Conservation (phyloP, 768 basidiomycete species). For the Artomyces pyxidatus region DNA sequence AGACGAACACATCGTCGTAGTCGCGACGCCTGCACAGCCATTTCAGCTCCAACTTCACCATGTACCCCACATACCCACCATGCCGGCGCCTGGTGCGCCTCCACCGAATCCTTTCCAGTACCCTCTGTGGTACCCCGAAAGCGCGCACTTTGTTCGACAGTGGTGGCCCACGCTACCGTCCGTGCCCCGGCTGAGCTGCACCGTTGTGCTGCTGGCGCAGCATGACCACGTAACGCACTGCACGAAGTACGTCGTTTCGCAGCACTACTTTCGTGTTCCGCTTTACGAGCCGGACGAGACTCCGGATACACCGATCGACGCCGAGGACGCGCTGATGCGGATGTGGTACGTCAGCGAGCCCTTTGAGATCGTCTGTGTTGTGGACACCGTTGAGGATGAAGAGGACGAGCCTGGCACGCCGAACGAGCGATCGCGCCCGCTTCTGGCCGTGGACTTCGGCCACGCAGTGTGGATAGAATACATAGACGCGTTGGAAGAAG, state of each 20-base stretch:
- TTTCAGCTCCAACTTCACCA: not conserved
- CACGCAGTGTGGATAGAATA: conserved; percentile 82
- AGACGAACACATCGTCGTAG: not conserved
- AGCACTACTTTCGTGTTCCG: conserved; percentile 71
- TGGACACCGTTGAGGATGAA: conserved; percentile 34
- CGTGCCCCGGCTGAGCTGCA: conserved; percentile 62
- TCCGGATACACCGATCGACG: conserved; percentile 10
- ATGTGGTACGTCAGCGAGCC: conserved; percentile 66
- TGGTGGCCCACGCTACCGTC: conserved; percentile 69
- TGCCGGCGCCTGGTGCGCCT: not conserved
- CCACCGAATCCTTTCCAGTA: conserved; percentile 53
- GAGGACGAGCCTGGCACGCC: conserved; percentile 30
- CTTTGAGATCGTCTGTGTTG: conserved; percentile 64
- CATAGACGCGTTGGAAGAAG: conserved; percentile 24
- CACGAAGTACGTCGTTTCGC: conserved; percentile 57
- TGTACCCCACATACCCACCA: not conserved
- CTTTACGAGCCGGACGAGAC: conserved; percentile 23
- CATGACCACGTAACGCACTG: conserved; percentile 54
- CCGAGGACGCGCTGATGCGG: conserved; percentile 51
- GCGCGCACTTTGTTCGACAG: conserved; percentile 70
- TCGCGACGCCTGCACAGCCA: not conserved
- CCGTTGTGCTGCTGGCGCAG: conserved; percentile 57
- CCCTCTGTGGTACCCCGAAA: conserved; percentile 65
- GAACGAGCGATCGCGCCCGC: conserved; percentile 49
- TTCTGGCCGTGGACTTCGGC: conserved; percentile 82